A percentile compares a stretch with the other conserved stretches of the same genome.
phyloP scores from a whole-genome alignment of 208 protist genomes.

The Trypanosoma theileri region DNA sequence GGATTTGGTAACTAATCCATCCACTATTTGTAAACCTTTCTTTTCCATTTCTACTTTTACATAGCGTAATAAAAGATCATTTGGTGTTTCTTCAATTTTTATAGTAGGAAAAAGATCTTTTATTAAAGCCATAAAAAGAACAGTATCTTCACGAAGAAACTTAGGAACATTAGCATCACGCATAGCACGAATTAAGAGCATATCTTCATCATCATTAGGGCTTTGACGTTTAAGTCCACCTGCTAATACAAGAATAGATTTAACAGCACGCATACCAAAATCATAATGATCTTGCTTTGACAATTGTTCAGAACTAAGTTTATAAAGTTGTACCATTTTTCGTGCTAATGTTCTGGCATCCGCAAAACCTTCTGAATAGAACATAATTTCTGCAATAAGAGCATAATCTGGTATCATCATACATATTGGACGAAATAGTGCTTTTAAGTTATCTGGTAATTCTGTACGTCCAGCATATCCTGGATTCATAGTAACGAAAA shows the following conservation, averaged over 20 bases:
- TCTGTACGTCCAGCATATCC: conserved; percentile 97
- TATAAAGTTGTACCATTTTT: conserved; percentile 97
- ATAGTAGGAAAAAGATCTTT: conserved; percentile 93
- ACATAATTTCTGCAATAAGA: conserved; percentile 97
- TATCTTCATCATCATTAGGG: conserved; percentile 91
- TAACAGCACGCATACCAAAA: conserved; percentile 96
- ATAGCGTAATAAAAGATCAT: conserved; percentile 80
- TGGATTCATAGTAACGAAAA: conserved; percentile 98
- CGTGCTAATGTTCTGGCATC: conserved; percentile 92
- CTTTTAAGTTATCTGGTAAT: conserved; percentile 98
- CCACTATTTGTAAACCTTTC: conserved; percentile 74
- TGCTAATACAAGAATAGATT: conserved; percentile 95
- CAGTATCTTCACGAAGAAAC: conserved; percentile 93
- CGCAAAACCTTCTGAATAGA: conserved; percentile 97
- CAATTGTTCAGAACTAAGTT: conserved; percentile 94
- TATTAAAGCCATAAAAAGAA: conserved; percentile 93
- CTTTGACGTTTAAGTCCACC: conserved; percentile 90
- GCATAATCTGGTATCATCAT: conserved; percentile 98
- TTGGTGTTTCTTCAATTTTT: conserved; percentile 74
- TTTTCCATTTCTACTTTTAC: conserved; percentile 70
- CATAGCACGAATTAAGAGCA: conserved; percentile 95
- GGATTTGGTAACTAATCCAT: conserved; percentile 85
- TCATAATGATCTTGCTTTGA: conserved; percentile 97
- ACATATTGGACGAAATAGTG: conserved; percentile 96
- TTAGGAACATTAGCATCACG: conserved; percentile 95